Conservation (phyloP, 306 rosid genomes). For the Trifolium fragiferum region DNA sequence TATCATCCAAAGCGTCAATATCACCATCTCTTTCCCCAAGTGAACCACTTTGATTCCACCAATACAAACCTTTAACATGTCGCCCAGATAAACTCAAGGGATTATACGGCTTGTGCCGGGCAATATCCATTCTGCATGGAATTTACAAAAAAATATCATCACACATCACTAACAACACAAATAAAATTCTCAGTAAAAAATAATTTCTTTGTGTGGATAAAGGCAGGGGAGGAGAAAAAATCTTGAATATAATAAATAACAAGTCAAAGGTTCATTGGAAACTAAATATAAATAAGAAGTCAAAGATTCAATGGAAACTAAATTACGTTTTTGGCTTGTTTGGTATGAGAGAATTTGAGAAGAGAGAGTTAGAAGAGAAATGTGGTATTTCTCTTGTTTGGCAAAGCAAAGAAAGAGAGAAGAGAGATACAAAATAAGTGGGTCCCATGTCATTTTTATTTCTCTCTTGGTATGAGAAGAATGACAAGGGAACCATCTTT, state of each 20-base stretch:
- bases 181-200: conserved; percentile 3
- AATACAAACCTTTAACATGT: conserved; percentile 49
- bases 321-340: background rate
- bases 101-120: conserved; percentile 69
- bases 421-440: too few species aligned
- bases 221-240: background rate
- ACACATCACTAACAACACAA: conserved; percentile 30
- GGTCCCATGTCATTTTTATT: too few species aligned
- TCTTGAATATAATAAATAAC: conserved; percentile 2
- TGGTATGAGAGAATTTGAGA: too few species aligned
- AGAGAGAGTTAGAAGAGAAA: too few species aligned
- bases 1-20: conserved; percentile 70
- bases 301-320: conserved; percentile 19
- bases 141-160: conserved; percentile 23
- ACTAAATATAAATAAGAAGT: background rate
- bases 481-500: too few species aligned
- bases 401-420: too few species aligned
- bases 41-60: conserved; percentile 54
- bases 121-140: conserved; percentile 89
- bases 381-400: too few species aligned
- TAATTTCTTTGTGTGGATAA: background rate
- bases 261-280: conserved; percentile 20
- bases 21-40: conserved; percentile 75
- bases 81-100: conserved; percentile 49
- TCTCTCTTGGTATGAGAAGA: too few species aligned